phyloP scores from a whole-genome alignment of 2,329 filamentous ascomycete genomes.

The Exophiala bonariae region DNA sequence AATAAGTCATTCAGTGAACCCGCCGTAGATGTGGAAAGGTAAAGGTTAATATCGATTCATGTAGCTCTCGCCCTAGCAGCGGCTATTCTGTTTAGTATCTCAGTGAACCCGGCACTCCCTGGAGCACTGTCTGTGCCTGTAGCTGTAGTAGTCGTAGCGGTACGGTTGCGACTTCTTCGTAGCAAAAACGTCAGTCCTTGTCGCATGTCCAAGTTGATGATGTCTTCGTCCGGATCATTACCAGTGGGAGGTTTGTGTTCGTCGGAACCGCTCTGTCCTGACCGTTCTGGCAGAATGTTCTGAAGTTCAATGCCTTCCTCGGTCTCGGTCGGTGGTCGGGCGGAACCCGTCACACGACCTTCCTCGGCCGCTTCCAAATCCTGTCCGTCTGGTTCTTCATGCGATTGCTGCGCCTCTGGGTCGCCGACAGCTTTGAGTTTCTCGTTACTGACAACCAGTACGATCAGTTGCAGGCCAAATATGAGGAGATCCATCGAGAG shows the following conservation, averaged over 20 bases:
- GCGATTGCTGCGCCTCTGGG: slow-evolving; percentile 22
- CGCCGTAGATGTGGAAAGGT: too few species aligned
- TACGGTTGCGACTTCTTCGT: slow-evolving; percentile 5
- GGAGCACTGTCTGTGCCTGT: slow-evolving; percentile 11
- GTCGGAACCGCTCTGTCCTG: background rate
- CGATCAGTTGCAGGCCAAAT: slow-evolving; percentile 56
- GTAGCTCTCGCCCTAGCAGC: slow-evolving; percentile 15
- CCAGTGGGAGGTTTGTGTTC: slow-evolving; percentile 2
- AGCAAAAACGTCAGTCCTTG: slow-evolving; percentile 13
- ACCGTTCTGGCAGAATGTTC: slow-evolving; percentile 16
- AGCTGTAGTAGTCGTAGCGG: slow-evolving; percentile 1
- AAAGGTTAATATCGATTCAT: background rate
- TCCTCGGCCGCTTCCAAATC: slow-evolving; percentile 62
- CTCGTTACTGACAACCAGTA: slow-evolving; percentile 56
- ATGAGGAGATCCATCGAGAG: slow-evolving; percentile 55
- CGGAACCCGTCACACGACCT: slow-evolving; percentile 34
- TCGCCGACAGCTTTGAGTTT: slow-evolving; percentile 41
- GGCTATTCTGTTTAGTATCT: slow-evolving; percentile 17
- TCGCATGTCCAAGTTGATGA: slow-evolving; percentile 19
- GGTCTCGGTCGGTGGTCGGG: slow-evolving; percentile 2
- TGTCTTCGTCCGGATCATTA: slow-evolving; percentile 12
- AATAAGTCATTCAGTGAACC: too few species aligned
- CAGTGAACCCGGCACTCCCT: slow-evolving; percentile 13
- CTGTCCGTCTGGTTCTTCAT: slow-evolving; percentile 36
- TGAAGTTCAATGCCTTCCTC: slow-evolving; percentile 24